Base-by-base conservation (phyloP, 345 rosid genomes). In the Dipteronia dyeriana region DNA sequence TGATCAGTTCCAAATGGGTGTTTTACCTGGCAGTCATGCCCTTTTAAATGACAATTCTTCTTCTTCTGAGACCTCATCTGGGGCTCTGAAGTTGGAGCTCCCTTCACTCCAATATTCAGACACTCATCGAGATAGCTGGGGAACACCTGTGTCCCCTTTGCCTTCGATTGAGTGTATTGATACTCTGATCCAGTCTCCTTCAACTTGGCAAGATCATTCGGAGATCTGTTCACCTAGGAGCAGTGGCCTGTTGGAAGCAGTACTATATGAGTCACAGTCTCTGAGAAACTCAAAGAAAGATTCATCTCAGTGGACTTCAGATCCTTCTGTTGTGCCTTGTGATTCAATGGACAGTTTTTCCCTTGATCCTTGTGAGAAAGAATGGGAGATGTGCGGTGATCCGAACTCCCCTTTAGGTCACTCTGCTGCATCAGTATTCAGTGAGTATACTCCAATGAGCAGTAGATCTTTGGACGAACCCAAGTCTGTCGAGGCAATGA, bases 61-160 rank as follows among this genome's bases (percentile, higher is more conserved):
- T 87, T 83, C 98, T 96, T 96, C 97, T 70, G 89, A 83, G 92
- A 90, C 95, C 80, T 54, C 68, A 23, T 79, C 85, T 17, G 94
- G 82, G 94, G 90, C 95, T 82, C 81, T 92, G 97, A 94, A 96
- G 99, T 86, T 87, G 92, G 99, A 96, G 98, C 98, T 96, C 99
- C 98, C 98, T 96, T 96, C 99, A 92, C 92, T 96, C 98, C 99
- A 96, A 96, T 89, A 89, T 94, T 70, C 92, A 79, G 97, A 92
- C 83, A 80, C 85, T 79, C 88, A 89, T 74, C 85, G 91, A 72
- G 88, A 90, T 79, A 89, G 90, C 87, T 90, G 97, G 97, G 92
- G 85, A 73, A 71, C 85, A 59, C 84, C 90, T 39, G 83, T 86
- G 75, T 83, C 91, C 76, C 84, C 91, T 20, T 91, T 90, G 76